Conservation (phyloP, 2,329 filamentous ascomycete genomes). For the Lasiodiplodia gonubiensis region DNA sequence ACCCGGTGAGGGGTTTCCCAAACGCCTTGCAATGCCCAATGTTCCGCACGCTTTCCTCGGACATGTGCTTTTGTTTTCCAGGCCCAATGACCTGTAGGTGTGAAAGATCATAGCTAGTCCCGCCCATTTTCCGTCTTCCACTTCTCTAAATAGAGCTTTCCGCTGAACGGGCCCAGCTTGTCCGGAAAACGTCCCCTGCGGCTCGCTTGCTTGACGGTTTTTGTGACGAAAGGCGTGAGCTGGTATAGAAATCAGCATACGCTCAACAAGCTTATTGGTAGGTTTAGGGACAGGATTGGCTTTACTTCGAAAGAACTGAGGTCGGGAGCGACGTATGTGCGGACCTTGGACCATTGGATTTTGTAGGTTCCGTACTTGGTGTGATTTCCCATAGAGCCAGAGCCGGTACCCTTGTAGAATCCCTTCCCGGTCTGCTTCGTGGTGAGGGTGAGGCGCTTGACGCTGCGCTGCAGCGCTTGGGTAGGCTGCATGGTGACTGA, state of each 20-base stretch:
- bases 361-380: constrained; percentile 83
- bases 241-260: constrained; percentile 43
- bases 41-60: neutral
- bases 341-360: constrained; percentile 85
- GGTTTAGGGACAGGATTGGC: neutral
- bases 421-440: constrained; percentile 93
- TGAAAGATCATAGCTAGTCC: neutral
- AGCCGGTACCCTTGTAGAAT: constrained; percentile 95
- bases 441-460: constrained; percentile 79
- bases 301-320: constrained; percentile 74
- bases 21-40: constrained; percentile 26
- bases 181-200: constrained; percentile 33
- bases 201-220: constrained; percentile 31
- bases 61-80: neutral
- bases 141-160: constrained; percentile 39
- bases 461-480: constrained; percentile 67
- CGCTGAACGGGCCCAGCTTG: constrained; percentile 39
- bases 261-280: neutral
- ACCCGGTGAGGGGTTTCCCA: neutral
- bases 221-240: constrained; percentile 81
- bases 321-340: constrained; percentile 84
- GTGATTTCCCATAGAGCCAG: constrained; percentile 84
- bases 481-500: constrained; percentile 68
- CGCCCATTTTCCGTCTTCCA: constrained; percentile 43
- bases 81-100: neutral